Conservation (phyloP, 1,284 basidiomycete species). For the Mycena sp. region DNA sequence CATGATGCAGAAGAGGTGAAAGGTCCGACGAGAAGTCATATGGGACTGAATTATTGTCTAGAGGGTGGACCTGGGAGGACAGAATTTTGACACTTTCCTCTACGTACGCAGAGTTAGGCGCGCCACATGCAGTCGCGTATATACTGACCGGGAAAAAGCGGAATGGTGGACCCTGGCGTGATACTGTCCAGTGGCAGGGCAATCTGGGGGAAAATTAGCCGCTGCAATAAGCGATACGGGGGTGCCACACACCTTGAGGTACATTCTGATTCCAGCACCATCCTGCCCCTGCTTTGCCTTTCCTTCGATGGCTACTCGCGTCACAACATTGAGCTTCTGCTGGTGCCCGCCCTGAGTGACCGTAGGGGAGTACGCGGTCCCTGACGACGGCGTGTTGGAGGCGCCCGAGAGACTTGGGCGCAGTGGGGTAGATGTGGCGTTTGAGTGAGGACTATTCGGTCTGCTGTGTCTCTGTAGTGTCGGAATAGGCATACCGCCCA, state of each 20-base stretch:
- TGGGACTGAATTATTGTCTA: conserved; percentile 73
- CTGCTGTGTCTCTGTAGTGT: conserved; percentile 21
- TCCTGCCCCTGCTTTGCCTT: conserved; percentile 71
- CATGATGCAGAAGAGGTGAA: conserved; percentile 72
- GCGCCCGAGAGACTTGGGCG: conserved; percentile 14
- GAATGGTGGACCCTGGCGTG: conserved; percentile 70
- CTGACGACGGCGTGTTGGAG: conserved; percentile 22
- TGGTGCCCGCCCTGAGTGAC: conserved; percentile 17
- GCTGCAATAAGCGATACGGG: neutral
- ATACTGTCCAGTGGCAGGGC: conserved; percentile 71
- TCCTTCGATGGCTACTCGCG: conserved; percentile 78
- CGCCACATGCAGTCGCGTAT: neutral
- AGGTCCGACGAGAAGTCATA: conserved; percentile 75
- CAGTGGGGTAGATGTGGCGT: conserved; percentile 12
- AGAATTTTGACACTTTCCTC: conserved; percentile 83
- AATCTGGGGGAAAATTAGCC: conserved; percentile 54
- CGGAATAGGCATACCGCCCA: conserved; percentile 19
- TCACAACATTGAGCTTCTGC: conserved; percentile 54
- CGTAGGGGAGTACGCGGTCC: conserved; percentile 23
- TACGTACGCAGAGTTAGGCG: conserved; percentile 39
- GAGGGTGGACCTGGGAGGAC: conserved; percentile 75
- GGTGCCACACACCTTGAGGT: conserved; percentile 68
- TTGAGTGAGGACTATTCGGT: conserved; percentile 20
- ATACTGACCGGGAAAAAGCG: conserved; percentile 73
- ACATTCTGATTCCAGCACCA: conserved; percentile 74